A percentile compares a stretch with the other conserved stretches of the same genome.
These are phyloP conservation scores for Ophiostoma australiae DNA, from an alignment of 2,329 filamentous ascomycete genomes.

Conservation along the genomic window DNA sequence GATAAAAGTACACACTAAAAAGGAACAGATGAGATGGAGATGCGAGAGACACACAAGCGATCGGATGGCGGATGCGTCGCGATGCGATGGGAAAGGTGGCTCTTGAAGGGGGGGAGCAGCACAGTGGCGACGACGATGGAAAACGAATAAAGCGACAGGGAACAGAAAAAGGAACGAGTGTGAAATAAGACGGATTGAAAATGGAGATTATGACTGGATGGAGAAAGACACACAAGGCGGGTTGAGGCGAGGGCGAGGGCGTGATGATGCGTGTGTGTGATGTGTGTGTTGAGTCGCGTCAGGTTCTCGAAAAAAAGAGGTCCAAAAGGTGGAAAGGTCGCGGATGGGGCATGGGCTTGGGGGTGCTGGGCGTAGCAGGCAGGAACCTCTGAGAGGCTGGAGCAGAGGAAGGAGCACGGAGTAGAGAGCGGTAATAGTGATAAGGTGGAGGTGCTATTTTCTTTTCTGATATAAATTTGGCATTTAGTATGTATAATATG, in stretches of 20 bases:
- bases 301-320: conserved; percentile 17
- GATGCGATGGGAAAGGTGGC: conserved; percentile 22
- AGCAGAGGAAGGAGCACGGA: neutral
- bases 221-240: neutral
- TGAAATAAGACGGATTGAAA: neutral
- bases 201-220: neutral
- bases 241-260: conserved; percentile 1
- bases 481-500: neutral
- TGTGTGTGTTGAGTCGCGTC: conserved; percentile 17
- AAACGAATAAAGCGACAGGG: neutral
- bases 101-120: neutral
- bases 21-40: neutral
- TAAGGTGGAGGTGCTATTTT: conserved; percentile 13
- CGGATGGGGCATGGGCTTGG: conserved; percentile 12
- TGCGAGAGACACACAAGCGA: neutral
- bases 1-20: conserved; percentile 3
- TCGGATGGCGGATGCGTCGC: conserved; percentile 10
- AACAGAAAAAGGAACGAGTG: neutral
- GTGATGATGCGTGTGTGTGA: conserved; percentile 14
- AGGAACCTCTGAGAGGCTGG: neutral
- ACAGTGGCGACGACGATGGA: conserved; percentile 7
- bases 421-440: conserved; percentile 1
- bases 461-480: neutral
- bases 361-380: neutral
- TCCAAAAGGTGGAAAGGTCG: conserved; percentile 18